Evolutionary conservation across 2,329 filamentous ascomycete genomes (phyloP), one percentile per base, ranked within the genome.

Genomic region (Hymenotorrendiella dingleyae): DNA sequence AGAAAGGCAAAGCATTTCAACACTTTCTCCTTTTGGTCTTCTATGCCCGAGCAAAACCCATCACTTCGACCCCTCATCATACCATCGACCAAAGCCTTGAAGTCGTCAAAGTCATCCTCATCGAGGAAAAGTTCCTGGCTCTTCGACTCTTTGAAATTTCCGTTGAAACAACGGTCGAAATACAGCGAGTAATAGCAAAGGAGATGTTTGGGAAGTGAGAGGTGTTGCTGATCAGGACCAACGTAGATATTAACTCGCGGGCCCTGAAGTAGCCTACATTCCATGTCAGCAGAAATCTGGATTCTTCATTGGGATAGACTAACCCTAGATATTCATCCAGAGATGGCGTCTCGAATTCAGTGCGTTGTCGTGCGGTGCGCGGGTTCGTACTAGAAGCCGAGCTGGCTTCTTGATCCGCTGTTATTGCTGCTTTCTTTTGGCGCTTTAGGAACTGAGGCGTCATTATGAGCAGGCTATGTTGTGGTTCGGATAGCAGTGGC

Each of bases 81-180:
- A n/a, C n/a, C n/a, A n/a, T n/a, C n/a, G 19, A 30, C 14, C n/a
- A 30, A 30, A n/a, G 28, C 28, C n/a, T 30, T 17, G 11, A 30
- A 17, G 28, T 4, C 14, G 3, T 14, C 28, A 17, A 6, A 2
- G 1, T 17, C 11, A 10, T 30, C 28, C 4, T 30, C 28, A 7
- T n/a, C 14, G 11, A 30, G 28, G 8, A 16, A n/a, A 7, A 30
- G 28, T 17, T 30, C 19, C 19, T 30, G 28, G 28, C 14, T 30
- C 11, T 30, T n/a, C 11, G n/a, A 29, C 6, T 48, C 49, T 11
- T 36, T 38, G 23, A 24, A 36, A 9, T 12, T 3, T 2, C 43
- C 36, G 17, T 49, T 45, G 11, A 53, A 44, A n/a, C 43, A 44
- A 10, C 11, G 14, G 2, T 53, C 26, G 29, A 53, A 53, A 24